Evolutionary conservation across 495 filamentous ascomycete genomes (phyloP).

Genomic region (Parathielavia appendiculata): DNA sequence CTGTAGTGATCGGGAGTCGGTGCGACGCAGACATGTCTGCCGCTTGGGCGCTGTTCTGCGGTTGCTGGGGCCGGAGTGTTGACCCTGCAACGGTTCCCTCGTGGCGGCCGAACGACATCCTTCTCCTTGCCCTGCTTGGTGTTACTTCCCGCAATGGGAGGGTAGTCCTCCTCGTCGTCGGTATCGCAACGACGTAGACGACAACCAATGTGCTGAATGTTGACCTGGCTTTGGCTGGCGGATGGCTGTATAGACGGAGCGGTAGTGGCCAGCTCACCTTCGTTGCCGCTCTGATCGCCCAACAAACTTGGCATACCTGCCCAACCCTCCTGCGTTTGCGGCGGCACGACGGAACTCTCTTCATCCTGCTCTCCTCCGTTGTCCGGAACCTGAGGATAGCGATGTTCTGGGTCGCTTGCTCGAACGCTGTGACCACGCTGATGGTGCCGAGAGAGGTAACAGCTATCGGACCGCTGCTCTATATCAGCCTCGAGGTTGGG

Average conservation of each 20-base stretch:
- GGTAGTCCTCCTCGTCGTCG: not conserved
- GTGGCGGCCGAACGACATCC: not conserved
- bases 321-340: slow-evolving; percentile 6
- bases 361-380: slow-evolving; percentile 15
- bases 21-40: slow-evolving; percentile 13
- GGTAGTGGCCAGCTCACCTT: slow-evolving; percentile 9
- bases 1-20: not conserved
- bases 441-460: not conserved
- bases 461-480: no score
- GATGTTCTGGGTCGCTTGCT: slow-evolving; percentile 8
- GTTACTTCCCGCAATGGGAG: not conserved
- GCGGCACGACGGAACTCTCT: slow-evolving; percentile 6
- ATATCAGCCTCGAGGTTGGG: slow-evolving; percentile 5
- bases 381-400: slow-evolving; percentile 15
- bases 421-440: slow-evolving; percentile 8
- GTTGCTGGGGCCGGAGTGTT: slow-evolving; percentile 6
- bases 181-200: not conserved
- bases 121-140: not conserved
- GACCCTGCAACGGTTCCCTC: slow-evolving; percentile 6
- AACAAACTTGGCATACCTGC: slow-evolving; percentile 10
- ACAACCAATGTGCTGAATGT: slow-evolving; percentile 7
- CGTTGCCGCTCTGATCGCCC: slow-evolving; percentile 6
- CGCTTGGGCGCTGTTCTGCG: slow-evolving; percentile 1
- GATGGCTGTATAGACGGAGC: slow-evolving; percentile 13
- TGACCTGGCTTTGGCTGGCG: slow-evolving; percentile 3